Percentiles rank a stretch among this genome's conserved stretches.
Evolutionary conservation across 2,329 filamentous ascomycete species (phyloP).

Genomic region (Xylariaceae sp.): DNA sequence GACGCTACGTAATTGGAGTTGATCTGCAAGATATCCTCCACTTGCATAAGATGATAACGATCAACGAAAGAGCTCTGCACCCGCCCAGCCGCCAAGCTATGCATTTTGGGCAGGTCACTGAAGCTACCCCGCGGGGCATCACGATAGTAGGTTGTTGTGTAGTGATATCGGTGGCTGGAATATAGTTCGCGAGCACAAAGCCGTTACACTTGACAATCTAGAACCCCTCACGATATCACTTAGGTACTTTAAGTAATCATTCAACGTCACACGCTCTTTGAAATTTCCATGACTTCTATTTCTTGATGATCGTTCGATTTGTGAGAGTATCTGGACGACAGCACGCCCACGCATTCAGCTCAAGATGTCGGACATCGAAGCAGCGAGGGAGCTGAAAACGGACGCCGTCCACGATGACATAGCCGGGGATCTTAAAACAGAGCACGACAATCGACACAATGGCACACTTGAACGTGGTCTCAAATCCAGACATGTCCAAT

Average conservation of each 20-base stretch:
- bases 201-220: too few species aligned
- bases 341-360: neutral
- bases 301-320: too few species aligned
- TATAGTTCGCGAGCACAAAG: too few species aligned
- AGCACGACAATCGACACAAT: constrained; percentile 31
- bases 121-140: too few species aligned
- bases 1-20: too few species aligned
- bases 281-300: too few species aligned
- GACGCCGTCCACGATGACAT: constrained; percentile 18
- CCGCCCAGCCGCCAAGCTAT: constrained; percentile 3
- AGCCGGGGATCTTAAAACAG: constrained; percentile 19
- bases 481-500: constrained; percentile 41
- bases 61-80: neutral
- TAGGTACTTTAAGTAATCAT: too few species aligned
- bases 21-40: neutral
- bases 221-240: too few species aligned
- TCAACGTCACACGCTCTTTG: too few species aligned
- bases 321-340: too few species aligned
- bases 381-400: constrained; percentile 12
- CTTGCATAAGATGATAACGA: neutral
- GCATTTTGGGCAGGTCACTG: constrained; percentile 1
- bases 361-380: constrained; percentile 26
- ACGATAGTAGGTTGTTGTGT: too few species aligned
- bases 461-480: constrained; percentile 38
- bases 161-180: too few species aligned